Conservation (phyloP, 2,329 filamentous ascomycete species). For the Ophiostoma perfectum region DNA sequence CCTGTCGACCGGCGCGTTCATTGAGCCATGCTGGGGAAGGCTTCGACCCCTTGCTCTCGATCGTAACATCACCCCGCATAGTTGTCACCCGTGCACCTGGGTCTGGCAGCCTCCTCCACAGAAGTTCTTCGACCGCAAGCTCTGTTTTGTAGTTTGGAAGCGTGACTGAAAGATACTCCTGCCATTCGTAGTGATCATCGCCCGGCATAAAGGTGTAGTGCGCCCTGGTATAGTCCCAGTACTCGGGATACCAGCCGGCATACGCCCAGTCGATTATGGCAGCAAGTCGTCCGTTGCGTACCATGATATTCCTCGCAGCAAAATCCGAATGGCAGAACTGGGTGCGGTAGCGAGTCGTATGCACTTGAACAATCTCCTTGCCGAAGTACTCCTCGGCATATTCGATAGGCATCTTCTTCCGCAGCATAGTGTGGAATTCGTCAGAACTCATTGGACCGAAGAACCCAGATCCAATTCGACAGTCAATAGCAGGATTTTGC, state of each 20-base stretch:
- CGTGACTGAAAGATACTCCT: neutral
- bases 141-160: neutral
- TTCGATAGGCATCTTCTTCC: constrained; percentile 10
- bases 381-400: constrained; percentile 12
- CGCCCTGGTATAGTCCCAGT: constrained; percentile 34
- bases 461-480: constrained; percentile 13
- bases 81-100: neutral
- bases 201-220: neutral
- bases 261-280: constrained; percentile 46
- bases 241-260: constrained; percentile 43
- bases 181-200: neutral
- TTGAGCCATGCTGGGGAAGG: neutral
- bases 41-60: neutral
- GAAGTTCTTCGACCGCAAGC: neutral
- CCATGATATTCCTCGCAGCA: constrained; percentile 44
- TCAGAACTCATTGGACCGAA: constrained; percentile 14
- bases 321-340: constrained; percentile 50
- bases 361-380: constrained; percentile 8
- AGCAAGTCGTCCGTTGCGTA: constrained; percentile 36
- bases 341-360: constrained; percentile 12
- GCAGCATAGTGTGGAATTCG: constrained; percentile 18
- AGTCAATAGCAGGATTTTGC: constrained; percentile 3
- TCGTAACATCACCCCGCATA: neutral
- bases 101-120: neutral
- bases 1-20: neutral